A percentile compares a stretch with the other conserved stretches of the same genome.
Conservation (phyloP, 129 eudicot species). For the sunflower (Helianthus annuus) region HanXRQr2.0-SUNRISE NC_035440.2:50666119-50666618, state of each 20-base stretch:
- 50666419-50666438: constrained; percentile 60
- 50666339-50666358: constrained; percentile 28
- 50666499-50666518: constrained; percentile 57
- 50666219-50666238: constrained; percentile 75
- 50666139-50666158: constrained; percentile 84
- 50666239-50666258: constrained; percentile 85
- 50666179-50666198: constrained; percentile 43
- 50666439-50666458: constrained; percentile 63
- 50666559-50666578: constrained; percentile 61
- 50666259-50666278: constrained; percentile 90
- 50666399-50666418: constrained; percentile 57
- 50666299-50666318: constrained; percentile 52
- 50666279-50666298: constrained; percentile 85
- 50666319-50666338: constrained; percentile 56
- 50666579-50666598: constrained; percentile 78
- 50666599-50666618: constrained; percentile 73
- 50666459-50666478: constrained; percentile 84
- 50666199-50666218: constrained; percentile 63
- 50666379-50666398: constrained; percentile 91
- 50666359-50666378: constrained; percentile 60
- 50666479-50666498: constrained; percentile 85
- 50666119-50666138: constrained; percentile 86
- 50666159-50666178: constrained; percentile 94
- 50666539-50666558: constrained; percentile 63
- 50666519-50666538: constrained; percentile 71